These are phyloP conservation scores for Paecilomyces sp. DNA, from an alignment of 2,329 filamentous ascomycete species.

Conservation along the genomic window DNA sequence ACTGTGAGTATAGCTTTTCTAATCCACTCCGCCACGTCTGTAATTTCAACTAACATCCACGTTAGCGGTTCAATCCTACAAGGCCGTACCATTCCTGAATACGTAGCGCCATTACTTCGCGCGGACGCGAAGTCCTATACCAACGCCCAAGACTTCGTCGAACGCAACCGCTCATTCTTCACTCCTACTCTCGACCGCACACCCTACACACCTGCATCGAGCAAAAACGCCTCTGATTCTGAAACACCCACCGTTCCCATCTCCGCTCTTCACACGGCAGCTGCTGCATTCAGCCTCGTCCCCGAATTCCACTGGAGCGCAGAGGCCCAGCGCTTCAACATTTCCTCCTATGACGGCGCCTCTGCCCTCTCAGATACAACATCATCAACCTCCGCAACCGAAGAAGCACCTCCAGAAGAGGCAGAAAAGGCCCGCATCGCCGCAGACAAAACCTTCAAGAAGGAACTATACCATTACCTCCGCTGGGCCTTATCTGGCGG, in stretches of 20 bases:
- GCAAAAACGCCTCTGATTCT: slow-evolving; percentile 8
- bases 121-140: slow-evolving; percentile 53
- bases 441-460: slow-evolving; percentile 32
- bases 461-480: slow-evolving; percentile 48
- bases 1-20: slow-evolving; percentile 17
- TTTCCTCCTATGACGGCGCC: slow-evolving; percentile 26
- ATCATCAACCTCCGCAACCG: not conserved
- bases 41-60: slow-evolving; percentile 2
- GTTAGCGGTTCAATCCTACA: slow-evolving; percentile 21
- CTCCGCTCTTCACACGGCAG: slow-evolving; percentile 36
- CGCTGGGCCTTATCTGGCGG: slow-evolving; percentile 51
- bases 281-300: slow-evolving; percentile 36
- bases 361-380: slow-evolving; percentile 3
- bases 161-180: slow-evolving; percentile 55
- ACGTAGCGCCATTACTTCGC: slow-evolving; percentile 45
- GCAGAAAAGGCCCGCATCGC: slow-evolving; percentile 16
- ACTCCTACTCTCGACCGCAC: slow-evolving; percentile 22
- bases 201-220: slow-evolving; percentile 14
- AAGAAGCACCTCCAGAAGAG: not conserved
- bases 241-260: slow-evolving; percentile 18
- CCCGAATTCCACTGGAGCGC: slow-evolving; percentile 34
- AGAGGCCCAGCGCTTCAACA: slow-evolving; percentile 32
- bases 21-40: no score
- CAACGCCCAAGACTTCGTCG: slow-evolving; percentile 48
- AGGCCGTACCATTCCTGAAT: slow-evolving; percentile 34